Evolutionary conservation across 257 asterid genomes (phyloP).

Genomic region (Solanum infundibuliforme): DNA sequence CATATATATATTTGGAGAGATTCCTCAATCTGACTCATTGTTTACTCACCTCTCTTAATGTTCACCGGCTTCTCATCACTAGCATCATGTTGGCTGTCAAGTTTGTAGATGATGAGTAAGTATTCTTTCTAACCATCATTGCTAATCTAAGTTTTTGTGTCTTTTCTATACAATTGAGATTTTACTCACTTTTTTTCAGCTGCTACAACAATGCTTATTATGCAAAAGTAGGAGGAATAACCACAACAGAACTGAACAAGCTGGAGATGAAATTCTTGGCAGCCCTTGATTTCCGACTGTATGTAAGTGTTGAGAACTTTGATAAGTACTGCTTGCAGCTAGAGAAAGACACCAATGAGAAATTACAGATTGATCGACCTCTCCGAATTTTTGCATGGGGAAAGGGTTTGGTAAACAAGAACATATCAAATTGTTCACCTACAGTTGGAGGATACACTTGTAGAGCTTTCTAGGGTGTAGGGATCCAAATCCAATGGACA

Average conservation of each 20-base stretch:
- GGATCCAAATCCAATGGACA: not conserved
- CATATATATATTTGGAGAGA: constrained; percentile 29
- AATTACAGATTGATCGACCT: constrained; percentile 14
- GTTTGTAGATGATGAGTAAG: constrained; percentile 34
- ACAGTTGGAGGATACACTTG: constrained; percentile 8
- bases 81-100: constrained; percentile 24
- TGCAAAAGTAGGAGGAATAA: constrained; percentile 37
- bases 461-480: constrained; percentile 11
- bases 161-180: not conserved
- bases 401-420: constrained; percentile 2
- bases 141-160: not conserved
- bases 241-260: constrained; percentile 28
- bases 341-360: constrained; percentile 13
- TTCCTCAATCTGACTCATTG: constrained; percentile 12
- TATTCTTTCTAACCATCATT: not conserved
- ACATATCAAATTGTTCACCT: constrained; percentile 1
- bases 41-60: constrained; percentile 23
- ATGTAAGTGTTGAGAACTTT: constrained; percentile 17
- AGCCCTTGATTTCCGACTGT: constrained; percentile 19
- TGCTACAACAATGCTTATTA: constrained; percentile 34
- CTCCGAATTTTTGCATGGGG: constrained; percentile 13
- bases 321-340: constrained; percentile 17
- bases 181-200: constrained; percentile 4
- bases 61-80: constrained; percentile 33
- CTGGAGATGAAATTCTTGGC: constrained; percentile 28